These are phyloP conservation scores for Verbascum thapsus DNA, from an alignment of 257 asterid species.

Conservation along the genomic window DNA sequence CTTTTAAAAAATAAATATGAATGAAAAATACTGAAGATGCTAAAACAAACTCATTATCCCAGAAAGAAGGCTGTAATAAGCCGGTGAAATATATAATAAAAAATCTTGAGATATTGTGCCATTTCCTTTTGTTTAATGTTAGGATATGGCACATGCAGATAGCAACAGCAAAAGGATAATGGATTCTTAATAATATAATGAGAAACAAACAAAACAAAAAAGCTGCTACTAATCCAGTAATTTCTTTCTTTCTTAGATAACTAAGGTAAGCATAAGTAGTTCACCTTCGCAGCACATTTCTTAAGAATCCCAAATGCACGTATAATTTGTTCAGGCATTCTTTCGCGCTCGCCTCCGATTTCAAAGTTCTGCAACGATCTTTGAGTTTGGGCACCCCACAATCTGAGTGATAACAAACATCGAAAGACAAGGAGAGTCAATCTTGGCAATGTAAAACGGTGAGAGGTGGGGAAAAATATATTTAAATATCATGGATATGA, in stretches of 20 bases:
- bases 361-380: constrained; percentile 69
- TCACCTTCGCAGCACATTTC: constrained; percentile 69
- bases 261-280: neutral
- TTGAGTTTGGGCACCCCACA: constrained; percentile 76
- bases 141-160: neutral
- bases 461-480: too few relatives aligned
- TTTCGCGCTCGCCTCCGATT: constrained; percentile 70
- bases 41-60: neutral
- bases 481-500: too few relatives aligned
- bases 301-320: constrained; percentile 68
- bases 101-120: neutral
- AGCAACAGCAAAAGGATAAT: neutral
- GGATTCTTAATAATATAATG: neutral
- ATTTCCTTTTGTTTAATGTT: neutral
- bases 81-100: neutral
- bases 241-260: neutral
- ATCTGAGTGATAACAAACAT: constrained; percentile 32
- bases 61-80: neutral
- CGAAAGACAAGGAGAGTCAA: neutral
- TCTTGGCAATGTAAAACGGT: too few relatives aligned
- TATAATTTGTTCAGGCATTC: constrained; percentile 71
- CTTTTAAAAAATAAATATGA: too few relatives aligned
- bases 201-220: neutral
- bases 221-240: neutral
- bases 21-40: too few relatives aligned